A percentile compares a stretch with the other conserved stretches of the same genome.
phyloP scores from a whole-genome alignment of 2,329 filamentous ascomycete species.

The Paramyrothecium roridum region DNA sequence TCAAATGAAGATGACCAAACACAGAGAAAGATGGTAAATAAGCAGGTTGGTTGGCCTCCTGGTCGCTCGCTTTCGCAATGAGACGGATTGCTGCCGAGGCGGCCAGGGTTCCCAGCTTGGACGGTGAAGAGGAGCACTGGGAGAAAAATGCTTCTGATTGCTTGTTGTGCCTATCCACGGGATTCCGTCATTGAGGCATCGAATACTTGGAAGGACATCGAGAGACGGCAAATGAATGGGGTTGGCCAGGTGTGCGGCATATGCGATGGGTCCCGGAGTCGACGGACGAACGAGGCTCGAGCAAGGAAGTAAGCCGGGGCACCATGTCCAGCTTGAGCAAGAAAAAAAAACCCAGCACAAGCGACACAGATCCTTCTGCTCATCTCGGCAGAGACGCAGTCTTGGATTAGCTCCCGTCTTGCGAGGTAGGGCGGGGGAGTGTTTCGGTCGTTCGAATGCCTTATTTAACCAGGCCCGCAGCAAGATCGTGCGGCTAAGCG shows the following conservation, averaged over 20 bases:
- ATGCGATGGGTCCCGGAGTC: too few relatives aligned
- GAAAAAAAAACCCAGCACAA: neutral
- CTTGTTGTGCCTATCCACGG: neutral
- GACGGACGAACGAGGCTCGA: too few relatives aligned
- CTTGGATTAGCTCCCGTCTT: neutral
- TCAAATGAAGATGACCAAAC: neutral
- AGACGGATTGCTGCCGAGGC: too few relatives aligned
- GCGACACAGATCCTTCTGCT: neutral
- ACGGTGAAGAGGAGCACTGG: too few relatives aligned
- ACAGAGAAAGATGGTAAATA: neutral
- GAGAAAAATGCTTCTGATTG: too few relatives aligned
- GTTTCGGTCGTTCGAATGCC: neutral
- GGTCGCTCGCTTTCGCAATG: too few relatives aligned
- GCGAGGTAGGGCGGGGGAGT: neutral
- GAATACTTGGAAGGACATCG: neutral
- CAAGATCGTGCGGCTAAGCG: constrained; percentile 6
- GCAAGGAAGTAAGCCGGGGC: neutral
- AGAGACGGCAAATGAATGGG: neutral
- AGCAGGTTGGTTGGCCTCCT: too few relatives aligned
- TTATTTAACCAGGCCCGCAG: neutral
- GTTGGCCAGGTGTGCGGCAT: too few relatives aligned
- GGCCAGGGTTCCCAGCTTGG: too few relatives aligned
- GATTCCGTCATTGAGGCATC: neutral
- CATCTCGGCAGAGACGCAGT: neutral
- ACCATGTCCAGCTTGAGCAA: neutral